Percentiles rank a stretch among this genome's conserved stretches.
Evolutionary conservation across 176 grass and related monocot species (phyloP).

Genomic region (Lolium rigidum): DNA sequence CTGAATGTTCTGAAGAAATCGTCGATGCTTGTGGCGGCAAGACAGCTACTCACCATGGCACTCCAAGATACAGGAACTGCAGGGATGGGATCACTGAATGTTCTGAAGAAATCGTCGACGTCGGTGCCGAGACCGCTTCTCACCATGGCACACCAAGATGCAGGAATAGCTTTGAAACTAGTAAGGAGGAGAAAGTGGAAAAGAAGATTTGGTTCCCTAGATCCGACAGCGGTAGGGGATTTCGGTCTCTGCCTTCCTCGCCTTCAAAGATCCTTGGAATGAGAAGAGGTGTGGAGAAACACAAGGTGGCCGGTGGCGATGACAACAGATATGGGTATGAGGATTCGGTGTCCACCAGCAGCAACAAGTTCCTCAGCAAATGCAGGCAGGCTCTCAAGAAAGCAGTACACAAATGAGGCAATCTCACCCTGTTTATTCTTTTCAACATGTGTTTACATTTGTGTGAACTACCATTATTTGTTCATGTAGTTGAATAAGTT

Average conservation of each 20-base stretch:
- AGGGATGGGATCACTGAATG: constrained; percentile 34
- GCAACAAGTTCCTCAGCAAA: constrained; percentile 73
- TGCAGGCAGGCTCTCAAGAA: constrained; percentile 91
- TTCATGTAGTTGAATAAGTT: constrained; percentile 36
- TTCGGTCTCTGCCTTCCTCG: constrained; percentile 85
- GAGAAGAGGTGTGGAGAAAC: constrained; percentile 78
- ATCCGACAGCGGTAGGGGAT: constrained; percentile 75
- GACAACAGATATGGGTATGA: constrained; percentile 50
- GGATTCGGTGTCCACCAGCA: constrained; percentile 51
- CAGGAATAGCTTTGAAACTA: constrained; percentile 68
- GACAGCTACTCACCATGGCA: constrained; percentile 38
- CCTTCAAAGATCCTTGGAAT: constrained; percentile 83
- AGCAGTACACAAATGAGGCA: constrained; percentile 71
- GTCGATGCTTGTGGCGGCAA: constrained; percentile 33
- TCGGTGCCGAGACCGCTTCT: constrained; percentile 35
- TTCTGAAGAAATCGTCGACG: constrained; percentile 52
- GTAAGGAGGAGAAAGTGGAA: constrained; percentile 63
- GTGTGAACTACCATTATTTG: constrained; percentile 27
- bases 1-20: constrained; percentile 53
- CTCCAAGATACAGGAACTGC: constrained; percentile 45
- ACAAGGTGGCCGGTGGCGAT: constrained; percentile 59
- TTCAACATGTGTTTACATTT: neutral
- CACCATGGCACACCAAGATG: constrained; percentile 32
- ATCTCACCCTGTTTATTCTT: constrained; percentile 40
- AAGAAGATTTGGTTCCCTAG: constrained; percentile 60